Percentiles rank a stretch among this genome's conserved stretches.
These are phyloP conservation scores for Aspergillus ochraceus DNA, from an alignment of 2,329 filamentous ascomycete genomes.

Conservation along the genomic window DNA sequence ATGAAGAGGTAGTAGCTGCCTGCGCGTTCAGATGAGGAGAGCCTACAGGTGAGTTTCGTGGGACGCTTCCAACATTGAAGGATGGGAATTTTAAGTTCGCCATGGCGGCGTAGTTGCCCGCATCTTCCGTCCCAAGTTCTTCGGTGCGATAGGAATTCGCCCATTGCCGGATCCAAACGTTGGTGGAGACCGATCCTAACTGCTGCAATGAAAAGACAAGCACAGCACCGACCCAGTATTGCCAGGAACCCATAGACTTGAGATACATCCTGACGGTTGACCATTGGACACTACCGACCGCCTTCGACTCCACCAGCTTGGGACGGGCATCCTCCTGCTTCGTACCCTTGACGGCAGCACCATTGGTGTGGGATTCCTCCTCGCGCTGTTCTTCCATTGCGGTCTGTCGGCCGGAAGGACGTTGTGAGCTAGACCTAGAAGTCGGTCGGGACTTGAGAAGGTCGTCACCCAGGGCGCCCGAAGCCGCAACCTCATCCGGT, in stretches of 20 bases:
- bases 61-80: constrained; percentile 37
- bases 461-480: constrained; percentile 88
- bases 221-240: constrained; percentile 82
- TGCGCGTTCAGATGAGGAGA: constrained; percentile 29
- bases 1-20: constrained; percentile 18
- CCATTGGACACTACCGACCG: constrained; percentile 83
- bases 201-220: constrained; percentile 80
- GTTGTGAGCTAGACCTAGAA: constrained; percentile 69
- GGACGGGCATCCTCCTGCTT: constrained; percentile 49
- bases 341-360: constrained; percentile 39
- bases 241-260: constrained; percentile 89
- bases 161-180: constrained; percentile 94
- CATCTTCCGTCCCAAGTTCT: constrained; percentile 32
- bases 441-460: constrained; percentile 70
- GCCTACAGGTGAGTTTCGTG: constrained; percentile 32
- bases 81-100: constrained; percentile 38
- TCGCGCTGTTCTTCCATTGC: constrained; percentile 66
- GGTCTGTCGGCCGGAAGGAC: constrained; percentile 76
- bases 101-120: constrained; percentile 43
- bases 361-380: constrained; percentile 53
- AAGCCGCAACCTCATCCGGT: constrained; percentile 73
- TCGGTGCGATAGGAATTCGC: constrained; percentile 77
- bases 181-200: constrained; percentile 80
- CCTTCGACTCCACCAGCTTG: constrained; percentile 70
- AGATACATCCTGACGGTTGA: constrained; percentile 84